Conservation (phyloP, 345 rosid species). For the Mangifera indica region DNA sequence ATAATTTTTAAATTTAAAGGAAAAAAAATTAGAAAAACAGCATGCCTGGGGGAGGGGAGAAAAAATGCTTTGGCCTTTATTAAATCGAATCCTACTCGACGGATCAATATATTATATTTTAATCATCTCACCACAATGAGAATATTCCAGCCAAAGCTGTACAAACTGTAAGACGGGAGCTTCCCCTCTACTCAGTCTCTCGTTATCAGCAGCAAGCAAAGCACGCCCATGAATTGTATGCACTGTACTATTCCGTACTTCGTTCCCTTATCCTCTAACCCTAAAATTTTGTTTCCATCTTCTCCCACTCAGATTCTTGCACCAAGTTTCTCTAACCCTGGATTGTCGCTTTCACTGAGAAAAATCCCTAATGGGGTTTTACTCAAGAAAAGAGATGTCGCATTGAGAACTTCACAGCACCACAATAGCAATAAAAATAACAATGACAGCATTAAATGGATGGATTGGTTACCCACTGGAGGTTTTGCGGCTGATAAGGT, state of each 20-base stretch:
- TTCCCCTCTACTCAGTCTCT: neutral
- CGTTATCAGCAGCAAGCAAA: neutral
- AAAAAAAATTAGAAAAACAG: too few species aligned
- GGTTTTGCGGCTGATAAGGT: conserved; percentile 69
- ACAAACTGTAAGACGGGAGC: neutral
- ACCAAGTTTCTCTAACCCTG: conserved; percentile 21
- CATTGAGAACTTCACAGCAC: conserved; percentile 37
- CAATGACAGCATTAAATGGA: conserved; percentile 46
- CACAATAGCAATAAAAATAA: conserved; percentile 17
- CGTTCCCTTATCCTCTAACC: conserved; percentile 17
- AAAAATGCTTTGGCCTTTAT: too few species aligned
- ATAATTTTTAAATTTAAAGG: too few species aligned
- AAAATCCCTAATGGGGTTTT: conserved; percentile 7
- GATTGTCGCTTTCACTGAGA: neutral
- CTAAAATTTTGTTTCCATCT: conserved; percentile 7
- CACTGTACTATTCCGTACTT: conserved; percentile 20
- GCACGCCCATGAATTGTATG: conserved; percentile 42
- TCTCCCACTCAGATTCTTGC: conserved; percentile 9
- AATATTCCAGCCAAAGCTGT: conserved; percentile 19
- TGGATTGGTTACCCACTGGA: conserved; percentile 57
- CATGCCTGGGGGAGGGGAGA: too few species aligned
- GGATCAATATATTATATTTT: too few species aligned
- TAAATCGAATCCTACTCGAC: too few species aligned
- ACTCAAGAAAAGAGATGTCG: conserved; percentile 24
- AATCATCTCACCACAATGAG: too few species aligned